Evolutionary conservation across 176 grass and related monocot species (phyloP), one percentile per base, ranked within the genome.

Genomic region (Dactylis glomerata): DNA sequence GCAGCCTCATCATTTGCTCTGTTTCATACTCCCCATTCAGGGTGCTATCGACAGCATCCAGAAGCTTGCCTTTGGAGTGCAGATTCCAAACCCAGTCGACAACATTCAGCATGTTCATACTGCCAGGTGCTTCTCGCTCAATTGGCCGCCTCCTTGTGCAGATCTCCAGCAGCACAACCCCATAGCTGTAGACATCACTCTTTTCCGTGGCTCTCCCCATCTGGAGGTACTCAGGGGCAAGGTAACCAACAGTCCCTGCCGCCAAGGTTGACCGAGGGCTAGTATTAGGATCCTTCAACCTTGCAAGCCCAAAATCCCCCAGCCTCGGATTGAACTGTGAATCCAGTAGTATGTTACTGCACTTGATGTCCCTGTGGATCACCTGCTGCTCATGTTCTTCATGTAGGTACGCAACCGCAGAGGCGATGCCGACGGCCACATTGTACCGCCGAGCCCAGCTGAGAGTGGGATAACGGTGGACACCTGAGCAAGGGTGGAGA

Each of bases 361-460:
- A 85, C 78, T 91, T 91, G 56, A 91, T 91, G 55, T 91, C 89
- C 83, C 89, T 88, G 68, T 91, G 86, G 52, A 91, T 91, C 78
- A 88, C 89, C 78, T 88, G 77, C 65, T 80, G 80, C 34, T 85
- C 86, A 67, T 44, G 83, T 58, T 85, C 77, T 77, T 91, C 82
- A 73, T 91, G 86, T 80, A 91, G 58, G 72, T 91, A 85, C 44
- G 62, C 52, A 31, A 88, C 69, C 1, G 38, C 82, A 36, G 82
- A 87, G 33, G 89, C 85, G 22, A 91, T 88, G 59, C 85, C 89
- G 30, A 72, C 28, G 20, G 85, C 89, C 66, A 91, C 61, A 56
- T 88, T 91, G 65, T 88, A 91, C 3, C 89, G 77, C 27, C 2
- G 85, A 77, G 82, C 36, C 89, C 82, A 91, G 28, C 44, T 28